Base-by-base conservation (phyloP, 805 yeast genomes). In the Cyberlindnera americana region DNA sequence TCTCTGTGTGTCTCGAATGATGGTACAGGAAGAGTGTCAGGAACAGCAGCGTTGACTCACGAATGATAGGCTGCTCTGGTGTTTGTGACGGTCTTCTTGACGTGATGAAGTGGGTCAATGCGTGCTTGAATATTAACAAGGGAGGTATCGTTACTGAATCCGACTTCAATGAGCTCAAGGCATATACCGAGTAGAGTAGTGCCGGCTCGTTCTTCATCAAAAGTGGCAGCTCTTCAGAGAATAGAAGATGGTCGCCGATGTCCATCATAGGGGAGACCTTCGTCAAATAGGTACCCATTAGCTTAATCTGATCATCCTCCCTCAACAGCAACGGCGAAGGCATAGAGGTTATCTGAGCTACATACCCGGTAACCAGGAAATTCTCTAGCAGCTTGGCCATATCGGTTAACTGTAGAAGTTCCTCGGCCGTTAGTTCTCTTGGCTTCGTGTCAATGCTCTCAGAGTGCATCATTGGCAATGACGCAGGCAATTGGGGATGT, bases 21-120 rank as follows among this genome's bases (percentile, higher is more conserved):
- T 35, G 39, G 29, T 39, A 31, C 13, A 40, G 40, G 27, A 40
- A 46, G 10, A 46, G 37, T 3, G 43, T 22, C 6, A 46, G 31
- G 21, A 46, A 24, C 13, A 46, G 37, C 11, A 40, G 16, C 5
- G 47, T 34, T 2, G 42, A n/a, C 15, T 31, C 35, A 10, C 14
- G 33, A 4, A 18, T 25, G 6, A 23, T 15, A 14, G 26, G 7
- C 18, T 24, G 22, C 19, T 31, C 19, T 17, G 22, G 5, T 3
- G 19, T 6, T 13, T 19, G 25, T 19, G 37, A 35, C 4, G 26
- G 29, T 11, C 30, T 35, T 31, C 29, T 13, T 10, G 44, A 4
- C 10, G 19, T 8, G 7, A 35, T 15, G 23, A 37, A 29, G 12
- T 35, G 34, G 3, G 25, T n/a, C 5, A 43, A 17, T 5, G 46